Base-by-base conservation (phyloP, 139 green algal species). In the Astrephomene gubernaculifera region DNA sequence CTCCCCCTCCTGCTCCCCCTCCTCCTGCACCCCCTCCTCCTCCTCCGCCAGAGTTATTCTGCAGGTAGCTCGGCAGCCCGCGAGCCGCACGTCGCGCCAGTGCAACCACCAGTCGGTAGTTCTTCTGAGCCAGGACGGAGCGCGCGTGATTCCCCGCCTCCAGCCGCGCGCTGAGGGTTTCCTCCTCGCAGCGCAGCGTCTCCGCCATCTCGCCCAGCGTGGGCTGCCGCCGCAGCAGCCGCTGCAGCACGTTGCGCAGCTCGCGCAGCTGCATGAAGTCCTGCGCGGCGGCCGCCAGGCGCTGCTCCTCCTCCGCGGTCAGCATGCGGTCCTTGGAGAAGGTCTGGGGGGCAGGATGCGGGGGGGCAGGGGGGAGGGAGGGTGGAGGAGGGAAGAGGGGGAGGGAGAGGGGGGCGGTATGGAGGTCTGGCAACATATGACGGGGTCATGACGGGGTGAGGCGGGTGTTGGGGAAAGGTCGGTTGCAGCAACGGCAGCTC, bases 91-190 rank as follows among this genome's bases (percentile, higher is more conserved):
- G n/a, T n/a, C n/a, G n/a, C n/a, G n/a, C n/a, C n/a, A n/a, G n/a
- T n/a, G n/a, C n/a, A 33, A 96, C 85, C 24, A 99, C 96, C 68
- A 99, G 87, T 24, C 96, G 90, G 57, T 83, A 83, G 57, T 83
- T 83, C 52, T 64, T 70, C 76, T 83, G 60, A 2, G 76, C 76
- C 14, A 83, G 76, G 12, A 45, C 29, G 41, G 76, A n/a, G 31
- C 60, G 60, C 29, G 76, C 76, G 38, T 29, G 57, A 39, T 43
- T 71, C 39, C 75, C 75, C 36, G 24, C 52, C 10, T 82, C 57
- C n/a, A 82, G 38, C 4, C 75, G 75, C 12, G 43, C 36, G 10
- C 39, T 38, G 57, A 82, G 75, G 5, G 75, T 27, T 27, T 14
- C 21, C 27, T 75, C 68, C 2, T 75, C 68, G 68, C 68, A 75